Evolutionary conservation across 2,329 filamentous ascomycete species (phyloP), one percentile per base, ranked within the genome.

Genomic region (Dissoconium aciculare): DNA sequence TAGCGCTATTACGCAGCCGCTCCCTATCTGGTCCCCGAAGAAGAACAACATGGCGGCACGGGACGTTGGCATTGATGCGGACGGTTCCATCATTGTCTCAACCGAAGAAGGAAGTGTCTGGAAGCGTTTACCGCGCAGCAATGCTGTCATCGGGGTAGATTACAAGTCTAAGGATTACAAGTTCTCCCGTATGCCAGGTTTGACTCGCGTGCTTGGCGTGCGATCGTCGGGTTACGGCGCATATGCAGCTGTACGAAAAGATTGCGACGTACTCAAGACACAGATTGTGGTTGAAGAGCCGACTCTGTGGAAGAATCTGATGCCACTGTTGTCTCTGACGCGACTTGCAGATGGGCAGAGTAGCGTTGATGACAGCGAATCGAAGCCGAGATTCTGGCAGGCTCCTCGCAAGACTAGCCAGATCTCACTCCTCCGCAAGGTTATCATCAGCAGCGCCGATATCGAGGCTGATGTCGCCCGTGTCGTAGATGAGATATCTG

Each of bases 61-160:
- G 31, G 93, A 93, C 36, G 82, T 92, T 2, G 79, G 74, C 38
- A 77, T 95, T 3, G 83, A 85, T 21, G 84, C 93, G 51, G 79
- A 95, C 53, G 89, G 85, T 2, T 92, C 85, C 0, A 82, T 98
- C 41, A 91, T 98, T 33, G 74, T 98, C 39, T 87, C 83, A 41
- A 98, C 89, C 0, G 70, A 84, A 36, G 87, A 84, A 25, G 89
- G 89, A 2, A 87, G 82, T 28, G 87, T 94, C 0, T 98, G 87
- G 87, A 76, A 76, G 43, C 77, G 87, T 35, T 74, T 89, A 30
- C 83, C 82, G 48, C 71, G 89, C 37, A 66, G 70, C 15, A 62
- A 48, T 17, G 59, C 62, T 1, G 55, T 59, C 9, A 60, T 59
- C 3, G 54, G 55, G 2, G 55, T 59, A 1, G 72, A 74, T 13